Percentiles rank a stretch among this genome's conserved stretches.
Conservation (phyloP, 1,284 basidiomycete genomes). For the Tetrapyrgos nigripes region DNA sequence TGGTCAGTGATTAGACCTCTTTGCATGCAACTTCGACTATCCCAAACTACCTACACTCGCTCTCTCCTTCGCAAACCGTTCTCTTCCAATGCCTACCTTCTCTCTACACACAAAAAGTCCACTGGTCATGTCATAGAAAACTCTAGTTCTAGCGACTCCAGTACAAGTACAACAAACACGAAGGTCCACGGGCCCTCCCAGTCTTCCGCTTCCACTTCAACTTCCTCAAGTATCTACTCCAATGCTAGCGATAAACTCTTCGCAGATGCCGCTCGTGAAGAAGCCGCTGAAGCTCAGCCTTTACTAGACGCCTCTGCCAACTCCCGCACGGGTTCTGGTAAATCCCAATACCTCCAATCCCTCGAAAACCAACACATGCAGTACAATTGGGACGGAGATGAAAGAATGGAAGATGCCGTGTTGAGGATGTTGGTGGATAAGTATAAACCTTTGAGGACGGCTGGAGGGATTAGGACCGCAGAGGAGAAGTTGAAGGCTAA, state of each 20-base stretch:
- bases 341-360: slow-evolving; percentile 32
- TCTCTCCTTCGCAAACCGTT: background rate
- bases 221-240: background rate
- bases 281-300: too few relatives aligned
- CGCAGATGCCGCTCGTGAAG: slow-evolving; percentile 70
- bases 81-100: background rate
- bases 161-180: too few relatives aligned
- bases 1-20: background rate
- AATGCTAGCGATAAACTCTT: slow-evolving; percentile 71
- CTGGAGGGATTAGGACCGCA: slow-evolving; percentile 65
- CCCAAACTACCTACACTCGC: background rate
- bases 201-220: background rate
- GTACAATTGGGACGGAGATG: slow-evolving; percentile 81
- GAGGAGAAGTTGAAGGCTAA: slow-evolving; percentile 75
- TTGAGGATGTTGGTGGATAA: slow-evolving; percentile 88
- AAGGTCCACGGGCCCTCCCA: background rate
- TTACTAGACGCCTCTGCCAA: too few relatives aligned
- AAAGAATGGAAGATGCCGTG: slow-evolving; percentile 74
- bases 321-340: slow-evolving; percentile 7
- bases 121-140: too few relatives aligned
- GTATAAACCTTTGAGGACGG: slow-evolving; percentile 74
- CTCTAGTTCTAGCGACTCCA: too few relatives aligned
- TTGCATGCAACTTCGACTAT: slow-evolving; percentile 7
- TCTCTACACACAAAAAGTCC: too few relatives aligned
- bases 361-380: slow-evolving; percentile 45